Evolutionary conservation across 345 rosid genomes (phyloP), one percentile per base, ranked within the genome.

Genomic region (Euphorbia lathyris): DNA sequence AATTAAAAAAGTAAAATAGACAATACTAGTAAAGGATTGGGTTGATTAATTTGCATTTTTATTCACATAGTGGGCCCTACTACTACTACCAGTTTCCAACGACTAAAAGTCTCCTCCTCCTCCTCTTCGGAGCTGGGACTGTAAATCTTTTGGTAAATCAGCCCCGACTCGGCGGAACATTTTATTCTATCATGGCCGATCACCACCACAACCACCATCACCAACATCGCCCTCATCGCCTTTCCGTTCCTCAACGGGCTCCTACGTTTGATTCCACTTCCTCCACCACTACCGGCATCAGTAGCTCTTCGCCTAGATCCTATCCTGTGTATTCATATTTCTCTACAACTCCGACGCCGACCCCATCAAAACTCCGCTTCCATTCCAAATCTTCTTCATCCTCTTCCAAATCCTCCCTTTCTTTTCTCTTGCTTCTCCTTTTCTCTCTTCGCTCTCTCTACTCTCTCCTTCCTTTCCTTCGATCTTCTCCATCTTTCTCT

Each of bases 141-240:
- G 2, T 16, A 7, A 5, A 45, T 12, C 19, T 14, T 45, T 7
- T 45, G 17, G 3, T 13, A 45, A 45, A 45, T 40, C 17, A 45
- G 19, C 19, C 11, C 11, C 43, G 11, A 40, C 10, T 4, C 43
- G 32, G 32, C 42, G 45, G 20, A 34, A n/a, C 47, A n/a, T n/a
- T n/a, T n/a, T n/a, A n/a, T 40, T 12, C 70, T 25, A 4, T 79
- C 69, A 86, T 89, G 96, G 81, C 90, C 65, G 94, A 77, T 40
- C 78, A 75, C 53, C 78, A 75, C 77, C 87, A 78, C n/a, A n/a
- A n/a, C n/a, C n/a, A n/a, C 66, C 89, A 79, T 43, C 93, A 74
- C 0, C 90, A 81, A 56, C 89, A 83, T 75, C 92, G 90, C 55
- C 97, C 92, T 5, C 77, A 86, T 58, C 96, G 96, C 64, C 77